These are phyloP conservation scores for Rhodotorula toruloides DNA, from an alignment of 768 basidiomycete species.

Conservation along the genomic window DNA sequence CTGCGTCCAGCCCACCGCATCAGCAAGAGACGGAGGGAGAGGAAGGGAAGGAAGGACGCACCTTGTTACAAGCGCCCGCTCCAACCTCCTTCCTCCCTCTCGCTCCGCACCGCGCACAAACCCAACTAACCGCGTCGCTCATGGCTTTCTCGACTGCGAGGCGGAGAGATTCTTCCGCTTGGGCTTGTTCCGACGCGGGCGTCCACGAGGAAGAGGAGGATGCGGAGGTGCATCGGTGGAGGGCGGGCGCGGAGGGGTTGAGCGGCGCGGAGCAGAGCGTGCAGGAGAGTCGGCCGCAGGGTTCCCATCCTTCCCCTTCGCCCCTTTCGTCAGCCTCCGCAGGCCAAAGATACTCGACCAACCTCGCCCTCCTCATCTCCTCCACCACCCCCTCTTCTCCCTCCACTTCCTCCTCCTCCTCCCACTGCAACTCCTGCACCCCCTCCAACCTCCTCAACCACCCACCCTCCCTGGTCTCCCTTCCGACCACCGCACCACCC, in stretches of 20 bases:
- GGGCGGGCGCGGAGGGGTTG: conserved; percentile 1
- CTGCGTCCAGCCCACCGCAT: not conserved
- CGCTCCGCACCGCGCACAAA: conserved; percentile 11
- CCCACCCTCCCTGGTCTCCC: not conserved
- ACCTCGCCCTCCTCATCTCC: not conserved
- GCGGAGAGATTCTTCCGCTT: conserved; percentile 13
- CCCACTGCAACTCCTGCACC: not conserved
- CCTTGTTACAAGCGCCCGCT: conserved; percentile 21
- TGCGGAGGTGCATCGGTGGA: not conserved
- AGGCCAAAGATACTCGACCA: not conserved
- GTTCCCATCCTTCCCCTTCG: no score
- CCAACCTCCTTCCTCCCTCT: not conserved
- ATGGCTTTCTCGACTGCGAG: conserved; percentile 22
- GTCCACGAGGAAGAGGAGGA: not conserved
- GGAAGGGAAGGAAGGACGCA: not conserved
- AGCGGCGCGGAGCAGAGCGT: not conserved
- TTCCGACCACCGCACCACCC: no score
- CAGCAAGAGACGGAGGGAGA: no score
- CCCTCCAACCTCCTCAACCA: not conserved
- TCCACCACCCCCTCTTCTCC: not conserved
- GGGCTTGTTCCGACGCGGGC: not conserved
- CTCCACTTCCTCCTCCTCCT: not conserved
- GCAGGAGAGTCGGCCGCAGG: conserved; percentile 4
- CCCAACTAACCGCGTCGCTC: conserved; percentile 9
- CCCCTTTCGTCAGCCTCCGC: no score